Evolutionary conservation across 352 stramenopile species (phyloP), one percentile per base, ranked within the genome.

Genomic region (Phytophthora citricola): DNA sequence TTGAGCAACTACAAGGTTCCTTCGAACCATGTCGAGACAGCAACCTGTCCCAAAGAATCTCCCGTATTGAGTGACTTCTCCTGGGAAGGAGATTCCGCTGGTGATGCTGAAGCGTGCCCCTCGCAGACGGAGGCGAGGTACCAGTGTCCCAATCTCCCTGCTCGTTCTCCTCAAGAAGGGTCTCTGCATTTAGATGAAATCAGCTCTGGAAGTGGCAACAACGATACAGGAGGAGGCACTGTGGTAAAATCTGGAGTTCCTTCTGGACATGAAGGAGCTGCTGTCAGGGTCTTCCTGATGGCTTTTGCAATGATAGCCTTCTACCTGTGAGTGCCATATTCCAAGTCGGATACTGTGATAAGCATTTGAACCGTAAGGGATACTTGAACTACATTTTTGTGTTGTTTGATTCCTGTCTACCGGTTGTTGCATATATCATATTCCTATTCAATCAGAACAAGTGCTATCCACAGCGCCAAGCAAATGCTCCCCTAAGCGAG

Each of bases 121-220:
- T 14, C 55, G 43, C 57, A 56, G 43, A 15, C 29, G 32, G 44
- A 69, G 5, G 43, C 48, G 17, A 41, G 53, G 15, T 78, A 73
- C 56, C 72, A 84, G 63, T 87, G 78, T 26, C 73, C 75, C 11
- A 66, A 69, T 29, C 59, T 81, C 39, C 50, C 36, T 29, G 29
- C 36, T 20, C 41, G 7, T 15, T 15, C 34, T 40, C 36, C 9
- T 39, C 20, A 38, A 36, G 56, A 39, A 15, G 51, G 62, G 8
- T 70, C 62, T 47, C 38, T 70, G 31, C 31, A 65, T 7, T 22
- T 70, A 11, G 47, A 50, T 22, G 17, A 59, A 47, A 70, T 70
- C 38, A 70, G 39, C 40, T 70, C 62, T 1, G 47, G 31, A 10
- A 58, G 40, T 17, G 47, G 14, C 22, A 34, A 56, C 22, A 46